Evolutionary conservation across 441 rosid species (phyloP).

Genomic region (Raphanus hybrid): DNA sequence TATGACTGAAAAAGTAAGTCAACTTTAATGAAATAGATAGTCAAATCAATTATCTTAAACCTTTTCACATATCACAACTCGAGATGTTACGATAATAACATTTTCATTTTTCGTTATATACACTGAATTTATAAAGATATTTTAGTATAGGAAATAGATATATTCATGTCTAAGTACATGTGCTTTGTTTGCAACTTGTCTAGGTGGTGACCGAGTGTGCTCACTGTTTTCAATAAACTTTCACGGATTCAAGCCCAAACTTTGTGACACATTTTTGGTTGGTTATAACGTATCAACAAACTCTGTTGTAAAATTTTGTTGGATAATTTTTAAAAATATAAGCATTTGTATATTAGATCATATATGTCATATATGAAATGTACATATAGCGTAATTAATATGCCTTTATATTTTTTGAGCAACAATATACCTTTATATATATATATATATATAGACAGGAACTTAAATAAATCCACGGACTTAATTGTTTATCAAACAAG

Average conservation of each 20-base stretch:
- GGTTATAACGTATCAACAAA: background rate
- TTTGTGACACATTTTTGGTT: background rate
- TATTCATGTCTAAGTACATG: background rate
- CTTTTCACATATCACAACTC: too few relatives aligned
- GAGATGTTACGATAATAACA: too few relatives aligned
- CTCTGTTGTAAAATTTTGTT: background rate
- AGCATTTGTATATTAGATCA: background rate
- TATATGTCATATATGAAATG: background rate
- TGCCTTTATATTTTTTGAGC: too few relatives aligned
- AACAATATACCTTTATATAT: too few relatives aligned
- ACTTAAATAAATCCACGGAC: too few relatives aligned
- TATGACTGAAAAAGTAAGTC: too few relatives aligned
- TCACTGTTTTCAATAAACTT: slow-evolving; percentile 2
- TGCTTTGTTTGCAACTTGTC: background rate
- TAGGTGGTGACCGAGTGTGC: background rate
- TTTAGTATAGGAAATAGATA: background rate
- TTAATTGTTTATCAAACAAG: background rate
- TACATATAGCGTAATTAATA: background rate
- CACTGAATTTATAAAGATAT: background rate
- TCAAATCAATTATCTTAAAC: too few relatives aligned
- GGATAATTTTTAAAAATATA: background rate
- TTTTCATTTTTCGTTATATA: background rate
- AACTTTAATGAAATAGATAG: too few relatives aligned
- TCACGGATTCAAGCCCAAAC: slow-evolving; percentile 22
- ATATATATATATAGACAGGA: too few relatives aligned